Conservation (phyloP, 2,329 filamentous ascomycete genomes). For the Alternaria postmessia region DNA sequence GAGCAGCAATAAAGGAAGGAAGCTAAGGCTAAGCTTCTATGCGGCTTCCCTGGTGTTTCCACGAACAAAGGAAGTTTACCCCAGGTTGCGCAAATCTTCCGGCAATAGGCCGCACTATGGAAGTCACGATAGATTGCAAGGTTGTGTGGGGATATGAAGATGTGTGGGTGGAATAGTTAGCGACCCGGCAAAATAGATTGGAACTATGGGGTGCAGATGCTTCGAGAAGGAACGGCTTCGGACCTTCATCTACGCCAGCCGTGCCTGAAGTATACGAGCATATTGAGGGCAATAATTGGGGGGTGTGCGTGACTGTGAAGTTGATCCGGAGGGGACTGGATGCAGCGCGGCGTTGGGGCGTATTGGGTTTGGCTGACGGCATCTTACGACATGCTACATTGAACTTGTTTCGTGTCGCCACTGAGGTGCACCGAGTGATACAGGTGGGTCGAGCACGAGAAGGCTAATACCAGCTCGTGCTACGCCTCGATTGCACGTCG, state of each 20-base stretch:
- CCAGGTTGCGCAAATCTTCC: slow-evolving; percentile 45
- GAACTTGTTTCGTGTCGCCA: slow-evolving; percentile 41
- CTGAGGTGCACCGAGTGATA: slow-evolving; percentile 34
- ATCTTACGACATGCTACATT: slow-evolving; percentile 38
- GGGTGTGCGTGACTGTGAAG: slow-evolving; percentile 25
- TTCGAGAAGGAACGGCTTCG: slow-evolving; percentile 35
- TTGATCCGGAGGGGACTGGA: slow-evolving; percentile 22
- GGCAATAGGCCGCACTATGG: slow-evolving; percentile 35
- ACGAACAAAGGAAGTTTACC: slow-evolving; percentile 35
- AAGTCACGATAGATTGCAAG: slow-evolving; percentile 35
- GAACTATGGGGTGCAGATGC: slow-evolving; percentile 44
- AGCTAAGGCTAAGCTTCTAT: slow-evolving; percentile 26
- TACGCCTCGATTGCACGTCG: slow-evolving; percentile 19
- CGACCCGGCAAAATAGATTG: slow-evolving; percentile 42
- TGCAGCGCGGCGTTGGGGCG: slow-evolving; percentile 22
- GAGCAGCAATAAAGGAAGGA: slow-evolving; percentile 27
- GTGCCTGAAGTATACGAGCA: slow-evolving; percentile 17
- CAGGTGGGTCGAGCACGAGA: slow-evolving; percentile 30
- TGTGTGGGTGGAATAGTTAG: slow-evolving; percentile 26
- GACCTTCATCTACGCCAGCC: slow-evolving; percentile 23
- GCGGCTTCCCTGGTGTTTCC: slow-evolving; percentile 34
- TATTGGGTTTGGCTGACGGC: slow-evolving; percentile 36
- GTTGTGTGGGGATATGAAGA: slow-evolving; percentile 43
- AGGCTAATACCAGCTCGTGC: slow-evolving; percentile 21
- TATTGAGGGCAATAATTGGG: slow-evolving; percentile 31